These are phyloP conservation scores for Tanacetum coccineum DNA, from an alignment of 129 eudicot genomes.

Conservation along the genomic window DNA sequence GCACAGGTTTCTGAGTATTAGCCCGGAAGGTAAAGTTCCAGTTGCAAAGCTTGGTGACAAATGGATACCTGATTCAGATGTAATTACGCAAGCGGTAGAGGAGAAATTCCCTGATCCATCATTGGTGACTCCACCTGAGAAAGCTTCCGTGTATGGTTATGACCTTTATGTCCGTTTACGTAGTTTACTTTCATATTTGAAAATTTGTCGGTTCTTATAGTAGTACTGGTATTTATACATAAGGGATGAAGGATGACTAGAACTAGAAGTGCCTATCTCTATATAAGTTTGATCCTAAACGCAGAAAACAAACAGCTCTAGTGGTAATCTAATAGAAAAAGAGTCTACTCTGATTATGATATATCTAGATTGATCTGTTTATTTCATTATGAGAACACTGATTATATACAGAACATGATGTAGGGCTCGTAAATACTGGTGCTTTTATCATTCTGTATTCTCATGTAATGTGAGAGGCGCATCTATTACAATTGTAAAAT, in stretches of 20 bases:
- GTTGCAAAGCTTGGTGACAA: constrained; percentile 76
- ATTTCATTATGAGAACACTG: no score
- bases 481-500: no score
- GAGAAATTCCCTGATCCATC: constrained; percentile 83
- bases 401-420: no score
- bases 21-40: constrained; percentile 95
- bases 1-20: constrained; percentile 64
- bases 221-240: not conserved
- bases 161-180: constrained; percentile 4
- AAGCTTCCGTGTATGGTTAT: constrained; percentile 69
- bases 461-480: no score
- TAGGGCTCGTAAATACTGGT: no score
- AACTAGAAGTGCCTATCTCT: not conserved
- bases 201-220: not conserved
- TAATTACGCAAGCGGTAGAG: constrained; percentile 75
- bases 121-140: constrained; percentile 82
- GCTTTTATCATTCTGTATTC: no score
- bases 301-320: not conserved
- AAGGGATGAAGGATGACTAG: not conserved
- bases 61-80: constrained; percentile 98
- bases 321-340: not conserved
- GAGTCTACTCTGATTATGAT: not conserved
- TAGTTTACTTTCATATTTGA: constrained; percentile 4
- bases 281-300: not conserved
- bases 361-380: no score